Evolutionary conservation across 805 yeast species (phyloP).

Genomic region (Cyberlindnera americana): DNA sequence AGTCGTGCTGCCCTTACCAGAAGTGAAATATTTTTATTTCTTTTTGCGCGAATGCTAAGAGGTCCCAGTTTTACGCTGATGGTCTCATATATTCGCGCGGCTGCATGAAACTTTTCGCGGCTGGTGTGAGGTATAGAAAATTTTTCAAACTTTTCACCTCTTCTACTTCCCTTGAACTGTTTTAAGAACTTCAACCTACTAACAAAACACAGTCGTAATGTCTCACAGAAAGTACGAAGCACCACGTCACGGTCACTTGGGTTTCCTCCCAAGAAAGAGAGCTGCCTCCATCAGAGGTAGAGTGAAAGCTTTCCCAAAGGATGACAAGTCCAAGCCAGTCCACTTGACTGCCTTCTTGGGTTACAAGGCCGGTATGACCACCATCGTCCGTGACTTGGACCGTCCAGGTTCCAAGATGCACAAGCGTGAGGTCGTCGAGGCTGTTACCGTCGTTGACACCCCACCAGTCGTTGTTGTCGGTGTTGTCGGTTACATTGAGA

Average conservation of each 20-base stretch:
- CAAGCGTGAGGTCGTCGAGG: conserved; percentile 99
- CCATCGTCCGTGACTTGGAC: conserved; percentile 99
- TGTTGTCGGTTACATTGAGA: conserved; percentile 99
- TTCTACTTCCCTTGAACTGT: conserved; percentile 1
- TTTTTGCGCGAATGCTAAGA: too few relatives aligned
- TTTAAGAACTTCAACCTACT: conserved; percentile 15
- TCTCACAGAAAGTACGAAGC: conserved; percentile 99
- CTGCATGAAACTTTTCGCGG: too few relatives aligned
- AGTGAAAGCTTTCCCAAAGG: conserved; percentile 99
- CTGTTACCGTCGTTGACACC: conserved; percentile 98
- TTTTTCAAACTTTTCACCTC: conserved; percentile 20
- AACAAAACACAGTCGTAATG: conserved; percentile 46
- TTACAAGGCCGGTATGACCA: conserved; percentile 99
- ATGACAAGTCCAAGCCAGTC: conserved; percentile 95
- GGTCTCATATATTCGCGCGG: neutral
- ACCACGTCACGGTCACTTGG: conserved; percentile 99
- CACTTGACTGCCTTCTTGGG: conserved; percentile 99
- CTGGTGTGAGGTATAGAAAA: conserved; percentile 1
- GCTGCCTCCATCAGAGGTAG: conserved; percentile 97
- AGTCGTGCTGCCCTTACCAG: too few relatives aligned
- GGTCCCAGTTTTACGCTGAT: neutral
- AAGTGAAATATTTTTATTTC: too few relatives aligned
- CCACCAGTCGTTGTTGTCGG: conserved; percentile 99
- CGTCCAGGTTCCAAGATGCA: conserved; percentile 99
- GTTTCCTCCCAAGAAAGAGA: conserved; percentile 99